Evolutionary conservation across 768 basidiomycete species (phyloP), one percentile per base, ranked within the genome.

Genomic region (Heimioporus sp.): DNA sequence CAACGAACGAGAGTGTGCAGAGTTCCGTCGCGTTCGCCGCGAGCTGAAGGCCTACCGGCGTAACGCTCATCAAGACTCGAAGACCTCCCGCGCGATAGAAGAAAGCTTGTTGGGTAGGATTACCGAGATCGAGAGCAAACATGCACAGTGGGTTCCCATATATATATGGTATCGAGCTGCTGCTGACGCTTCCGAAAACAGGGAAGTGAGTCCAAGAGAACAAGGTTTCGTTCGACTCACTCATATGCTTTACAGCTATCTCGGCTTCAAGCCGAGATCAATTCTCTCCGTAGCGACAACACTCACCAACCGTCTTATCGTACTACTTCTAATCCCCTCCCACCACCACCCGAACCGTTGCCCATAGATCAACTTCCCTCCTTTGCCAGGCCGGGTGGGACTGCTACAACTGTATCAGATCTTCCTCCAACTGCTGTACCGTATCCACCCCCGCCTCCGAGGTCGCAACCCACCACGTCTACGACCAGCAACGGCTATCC

Each of bases 271-370:
- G 55, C 67, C 30, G 65, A 76, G 53, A 60, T 77, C 8, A 66
- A 72, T 52, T 64, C 68, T 19, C 70, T 76, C 16, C 64, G 61
- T 50, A 70, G 68, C 15, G 54, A 65, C 11, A 63, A 65, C 24
- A 28, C 24, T 28, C 24, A 28, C 41, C 58, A 68, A 36, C 58
- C 61, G 6, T 65, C 60, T 39, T 68, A 59, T 57, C 68, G 58
- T 45, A 66, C 71, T 52, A 60, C 61, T 45, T 62, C 64, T 35
- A 82, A 82, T 58, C 82, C 82, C 5, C 73, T 84, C 17, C 82
- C 82, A 20, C 64, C 70, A 38, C 82, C 82, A n/a, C 82, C 82
- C 12, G 74, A 78, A 49, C 81, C 80, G 3, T 63, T 82, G 8
- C 71, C 77, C 10, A 65, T 76, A 10, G 76, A 78, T 21, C 68